These are phyloP conservation scores for Claviceps fusiformis DNA, from an alignment of 2,329 filamentous ascomycete genomes.

Conservation along the genomic window DNA sequence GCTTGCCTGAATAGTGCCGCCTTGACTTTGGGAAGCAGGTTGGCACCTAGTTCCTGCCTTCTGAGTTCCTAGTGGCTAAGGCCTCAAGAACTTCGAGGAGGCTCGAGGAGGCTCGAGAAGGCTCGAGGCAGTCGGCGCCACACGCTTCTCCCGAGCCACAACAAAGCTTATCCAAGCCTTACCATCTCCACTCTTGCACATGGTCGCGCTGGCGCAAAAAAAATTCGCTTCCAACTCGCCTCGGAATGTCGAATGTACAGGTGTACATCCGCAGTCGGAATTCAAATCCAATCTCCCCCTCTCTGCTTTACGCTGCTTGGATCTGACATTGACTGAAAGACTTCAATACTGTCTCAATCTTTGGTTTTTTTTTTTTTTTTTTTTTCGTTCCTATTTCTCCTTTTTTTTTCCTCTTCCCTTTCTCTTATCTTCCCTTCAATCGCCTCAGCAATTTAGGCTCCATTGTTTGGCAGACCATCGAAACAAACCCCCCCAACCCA, in stretches of 20 bases:
- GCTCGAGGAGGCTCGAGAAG: not conserved
- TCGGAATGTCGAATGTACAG: not conserved
- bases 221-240: not conserved
- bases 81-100: no score
- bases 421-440: not conserved
- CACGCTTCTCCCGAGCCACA: not conserved
- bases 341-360: not conserved
- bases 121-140: not conserved
- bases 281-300: not conserved
- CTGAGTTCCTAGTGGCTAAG: not conserved
- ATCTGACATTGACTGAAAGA: not conserved
- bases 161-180: conserved; percentile 9
- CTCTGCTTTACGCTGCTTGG: not conserved
- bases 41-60: no score
- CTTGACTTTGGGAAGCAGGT: not conserved
- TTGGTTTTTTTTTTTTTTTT: not conserved
- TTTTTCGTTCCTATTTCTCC: not conserved
- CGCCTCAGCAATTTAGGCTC: not conserved
- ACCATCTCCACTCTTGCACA: conserved; percentile 16
- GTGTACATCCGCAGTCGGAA: not conserved
- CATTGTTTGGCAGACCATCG: not conserved
- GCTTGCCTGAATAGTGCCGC: not conserved
- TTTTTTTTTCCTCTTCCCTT: not conserved
- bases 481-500: no score
- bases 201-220: conserved; percentile 9